phyloP scores from a whole-genome alignment of 2,329 filamentous ascomycete genomes.

The Dactylellina drechsleri region DNA sequence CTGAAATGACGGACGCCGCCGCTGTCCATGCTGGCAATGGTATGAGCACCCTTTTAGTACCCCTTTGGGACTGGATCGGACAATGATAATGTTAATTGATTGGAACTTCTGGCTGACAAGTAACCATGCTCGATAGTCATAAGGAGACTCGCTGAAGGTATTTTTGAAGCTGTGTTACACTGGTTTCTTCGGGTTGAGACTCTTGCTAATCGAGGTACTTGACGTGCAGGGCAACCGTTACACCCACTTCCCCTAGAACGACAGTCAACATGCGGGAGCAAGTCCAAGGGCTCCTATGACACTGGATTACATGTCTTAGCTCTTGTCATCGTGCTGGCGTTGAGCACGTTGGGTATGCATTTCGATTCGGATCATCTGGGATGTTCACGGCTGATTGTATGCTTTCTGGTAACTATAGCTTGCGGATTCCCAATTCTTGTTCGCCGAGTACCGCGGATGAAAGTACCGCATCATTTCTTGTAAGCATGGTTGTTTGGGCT shows the following conservation, averaged over 20 bases:
- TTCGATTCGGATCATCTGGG: neutral
- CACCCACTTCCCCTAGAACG: conserved; percentile 38
- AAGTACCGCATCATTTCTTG: conserved; percentile 68
- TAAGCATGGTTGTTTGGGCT: conserved; percentile 41
- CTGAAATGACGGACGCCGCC: conserved; percentile 53
- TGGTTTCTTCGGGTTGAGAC: neutral
- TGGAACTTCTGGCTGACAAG: conserved; percentile 24
- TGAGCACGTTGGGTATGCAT: conserved; percentile 67
- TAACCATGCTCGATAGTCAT: conserved; percentile 23
- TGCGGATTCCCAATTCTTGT: conserved; percentile 72
- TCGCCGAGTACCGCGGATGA: conserved; percentile 70
- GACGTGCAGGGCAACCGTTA: conserved; percentile 28
- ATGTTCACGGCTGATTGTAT: neutral
- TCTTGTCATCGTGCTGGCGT: conserved; percentile 68
- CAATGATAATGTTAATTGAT: neutral
- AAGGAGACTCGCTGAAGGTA: conserved; percentile 48
- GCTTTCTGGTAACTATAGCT: conserved; percentile 61
- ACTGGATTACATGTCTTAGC: conserved; percentile 69
- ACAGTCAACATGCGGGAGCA: conserved; percentile 55
- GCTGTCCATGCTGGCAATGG: conserved; percentile 49
- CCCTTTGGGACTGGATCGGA: neutral
- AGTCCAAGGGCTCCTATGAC: conserved; percentile 65
- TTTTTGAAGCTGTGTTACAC: neutral
- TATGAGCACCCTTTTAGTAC: conserved; percentile 2
- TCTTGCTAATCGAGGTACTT: conserved; percentile 17